phyloP scores from a whole-genome alignment of 1,139 yeast genomes.

The Arxiozyma bovina region DNA sequence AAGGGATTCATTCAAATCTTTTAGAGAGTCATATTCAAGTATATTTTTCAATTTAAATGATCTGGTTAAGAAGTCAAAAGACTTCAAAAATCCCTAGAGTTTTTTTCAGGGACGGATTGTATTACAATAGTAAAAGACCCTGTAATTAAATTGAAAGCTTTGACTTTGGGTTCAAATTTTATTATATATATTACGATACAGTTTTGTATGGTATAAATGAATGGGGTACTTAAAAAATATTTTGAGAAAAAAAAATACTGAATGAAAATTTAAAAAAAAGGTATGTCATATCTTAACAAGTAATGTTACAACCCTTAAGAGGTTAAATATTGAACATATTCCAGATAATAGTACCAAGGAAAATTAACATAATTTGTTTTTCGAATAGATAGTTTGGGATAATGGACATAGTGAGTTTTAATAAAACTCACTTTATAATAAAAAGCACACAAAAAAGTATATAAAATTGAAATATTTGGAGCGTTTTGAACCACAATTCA shows the following conservation, averaged over 20 bases:
- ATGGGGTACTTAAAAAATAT: constrained; percentile 29
- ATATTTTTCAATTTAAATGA: too few relatives aligned
- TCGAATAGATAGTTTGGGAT: not conserved
- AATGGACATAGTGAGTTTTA: not conserved
- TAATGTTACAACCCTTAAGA: constrained; percentile 29
- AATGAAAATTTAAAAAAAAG: constrained; percentile 40
- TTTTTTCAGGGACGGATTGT: too few relatives aligned
- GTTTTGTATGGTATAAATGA: constrained; percentile 28
- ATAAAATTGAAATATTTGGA: not conserved
- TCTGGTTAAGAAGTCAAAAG: too few relatives aligned
- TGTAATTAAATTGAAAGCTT: constrained; percentile 38
- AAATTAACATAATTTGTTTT: constrained; percentile 8
- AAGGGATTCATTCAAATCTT: too few relatives aligned
- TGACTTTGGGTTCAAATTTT: constrained; percentile 66
- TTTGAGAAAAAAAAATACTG: constrained; percentile 32
- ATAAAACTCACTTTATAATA: not conserved
- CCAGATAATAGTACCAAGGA: constrained; percentile 1
- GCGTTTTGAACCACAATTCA: not conserved
- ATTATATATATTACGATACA: constrained; percentile 36
- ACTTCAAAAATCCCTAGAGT: too few relatives aligned
- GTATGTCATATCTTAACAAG: constrained; percentile 20
- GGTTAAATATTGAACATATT: constrained; percentile 30
- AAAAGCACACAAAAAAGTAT: not conserved
- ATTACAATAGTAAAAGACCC: too few relatives aligned
- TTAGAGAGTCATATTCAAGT: too few relatives aligned